Evolutionary conservation across 208 protist species (phyloP), one percentile per base, ranked within the genome.

Genomic region (Endotrypanum monterogeii): DNA sequence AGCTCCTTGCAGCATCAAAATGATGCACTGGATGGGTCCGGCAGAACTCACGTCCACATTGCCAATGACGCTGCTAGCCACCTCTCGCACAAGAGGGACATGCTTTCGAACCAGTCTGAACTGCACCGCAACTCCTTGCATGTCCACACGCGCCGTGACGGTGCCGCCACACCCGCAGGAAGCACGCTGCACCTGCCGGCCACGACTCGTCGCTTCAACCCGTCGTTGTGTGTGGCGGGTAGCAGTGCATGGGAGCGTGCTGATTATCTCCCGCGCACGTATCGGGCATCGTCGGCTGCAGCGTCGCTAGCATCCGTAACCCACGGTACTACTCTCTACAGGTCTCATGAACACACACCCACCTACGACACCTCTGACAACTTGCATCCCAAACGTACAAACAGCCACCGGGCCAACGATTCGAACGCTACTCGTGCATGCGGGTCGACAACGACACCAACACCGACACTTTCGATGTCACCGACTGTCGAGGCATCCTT

Each of bases 261-360:
- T 1, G 68, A 73, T 14, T 80, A 80, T 67, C 76, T 80, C 25
- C 76, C 76, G 0, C 70, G 70, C n/a, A 25, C 76, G 11, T 60
- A 32, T 2, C 70, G 62, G 4, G 55, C 56, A 0, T 60, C 70
- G 2, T 80, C 70, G 23, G 58, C 60, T 3, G 55, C 28, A n/a
- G 37, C 55, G 25, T 8, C 68, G 14, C 37, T 28, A n/a, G 20
- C n/a, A 50, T 37, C 51, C 6, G 28, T 37, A 18, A 35, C 28
- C 18, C 66, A 58, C 50, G 18, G 6, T 41, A 16, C 18, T 30
- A 25, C 35, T 30, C 16, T 44, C 41, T 55, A 28, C 56, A 46
- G 41, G 30, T 7, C 20, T 63, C 32, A n/a, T 18, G 69, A 20
- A 8, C 8, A 20, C 5, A 65, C 35, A 16, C 18, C 56, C 28